Conservation (phyloP, 148 eudicot genomes). For the Rhododendron williamsianum region DNA sequence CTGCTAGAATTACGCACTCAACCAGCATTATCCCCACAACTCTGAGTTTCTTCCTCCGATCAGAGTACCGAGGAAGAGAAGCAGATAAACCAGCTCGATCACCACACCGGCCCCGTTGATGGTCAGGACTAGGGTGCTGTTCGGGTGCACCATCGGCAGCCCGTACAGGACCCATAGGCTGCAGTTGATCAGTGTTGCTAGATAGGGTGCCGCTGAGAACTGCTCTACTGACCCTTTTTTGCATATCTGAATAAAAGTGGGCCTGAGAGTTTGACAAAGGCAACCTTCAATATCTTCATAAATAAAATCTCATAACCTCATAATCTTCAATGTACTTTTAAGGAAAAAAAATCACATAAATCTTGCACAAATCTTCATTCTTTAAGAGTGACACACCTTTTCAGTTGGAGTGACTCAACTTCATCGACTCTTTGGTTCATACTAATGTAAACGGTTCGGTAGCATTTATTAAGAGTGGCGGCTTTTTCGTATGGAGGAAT, state of each 20-base stretch:
- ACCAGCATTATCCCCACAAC: slow-evolving; percentile 31
- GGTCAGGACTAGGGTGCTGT: slow-evolving; percentile 61
- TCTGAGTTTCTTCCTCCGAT: slow-evolving; percentile 37
- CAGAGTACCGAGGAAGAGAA: slow-evolving; percentile 56
- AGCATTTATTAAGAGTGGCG: not conserved
- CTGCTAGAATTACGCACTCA: slow-evolving; percentile 42
- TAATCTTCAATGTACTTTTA: not conserved
- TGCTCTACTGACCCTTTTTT: slow-evolving; percentile 76
- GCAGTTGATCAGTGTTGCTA: slow-evolving; percentile 71
- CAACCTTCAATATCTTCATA: not conserved
- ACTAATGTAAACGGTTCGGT: not conserved
- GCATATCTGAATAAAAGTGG: slow-evolving; percentile 41
- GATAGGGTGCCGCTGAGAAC: slow-evolving; percentile 74
- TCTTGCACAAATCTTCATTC: not conserved
- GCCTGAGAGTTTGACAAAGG: slow-evolving; percentile 7
- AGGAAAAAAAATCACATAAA: not conserved
- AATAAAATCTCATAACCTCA: not conserved
- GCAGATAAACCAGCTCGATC: slow-evolving; percentile 55
- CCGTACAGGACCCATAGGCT: slow-evolving; percentile 84
- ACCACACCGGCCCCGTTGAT: slow-evolving; percentile 59
- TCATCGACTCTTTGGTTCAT: not conserved
- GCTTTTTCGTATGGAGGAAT: not conserved
- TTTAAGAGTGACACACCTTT: not conserved
- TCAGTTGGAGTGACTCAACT: too few relatives aligned
- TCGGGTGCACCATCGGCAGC: slow-evolving; percentile 69